Evolutionary conservation across 2,329 filamentous ascomycete genomes (phyloP), one percentile per base, ranked within the genome.

Genomic region (Orbilia quercus): DNA sequence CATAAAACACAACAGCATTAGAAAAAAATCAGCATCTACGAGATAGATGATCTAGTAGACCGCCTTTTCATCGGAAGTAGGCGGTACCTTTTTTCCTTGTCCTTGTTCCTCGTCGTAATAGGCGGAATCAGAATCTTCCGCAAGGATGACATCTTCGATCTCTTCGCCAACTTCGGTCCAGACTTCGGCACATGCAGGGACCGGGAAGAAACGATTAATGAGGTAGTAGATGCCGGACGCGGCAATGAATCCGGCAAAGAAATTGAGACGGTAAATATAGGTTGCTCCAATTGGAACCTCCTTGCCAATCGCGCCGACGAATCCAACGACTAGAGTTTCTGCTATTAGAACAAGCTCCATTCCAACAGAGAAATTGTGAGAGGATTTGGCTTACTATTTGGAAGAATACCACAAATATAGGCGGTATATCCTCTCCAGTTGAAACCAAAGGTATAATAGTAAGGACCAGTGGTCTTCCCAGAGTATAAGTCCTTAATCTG

Each of bases 261-360:
- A 97, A 81, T 96, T 96, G 77, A 97, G 79, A 76, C 92, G 91
- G 83, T 96, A 97, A 71, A 97, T 87, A 79, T 96, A 96, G 0
- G 85, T 87, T 0, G 94, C 93, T 0, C 90, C 92, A 4, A 86
- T 83, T 0, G 94, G 93, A 0, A 96, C 91, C 0, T 1, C 82
- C 75, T 16, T 81, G 0, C 91, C 91, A 23, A 96, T 86, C 0
- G 90, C 92, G 1, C 91, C 92, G 0, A 88, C 92, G 76, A 97
- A 97, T 0, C 93, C 93, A 2, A 96, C 91, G 2, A 97, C 90
- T 77, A 96, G 96, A 31, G 83, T 96, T 89, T 3, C 95, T 79
- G 74, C 96, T 96, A 11, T 92, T 92, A 16, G 60, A 28, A 40
- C 34, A 22, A 23, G 28, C 9, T 25, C 36, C 11, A n/a, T 22